Percentiles rank a stretch among this genome's conserved stretches.
Evolutionary conservation across 208 protist species (phyloP).

Genomic region (Endotrypanum monterogeii): DNA sequence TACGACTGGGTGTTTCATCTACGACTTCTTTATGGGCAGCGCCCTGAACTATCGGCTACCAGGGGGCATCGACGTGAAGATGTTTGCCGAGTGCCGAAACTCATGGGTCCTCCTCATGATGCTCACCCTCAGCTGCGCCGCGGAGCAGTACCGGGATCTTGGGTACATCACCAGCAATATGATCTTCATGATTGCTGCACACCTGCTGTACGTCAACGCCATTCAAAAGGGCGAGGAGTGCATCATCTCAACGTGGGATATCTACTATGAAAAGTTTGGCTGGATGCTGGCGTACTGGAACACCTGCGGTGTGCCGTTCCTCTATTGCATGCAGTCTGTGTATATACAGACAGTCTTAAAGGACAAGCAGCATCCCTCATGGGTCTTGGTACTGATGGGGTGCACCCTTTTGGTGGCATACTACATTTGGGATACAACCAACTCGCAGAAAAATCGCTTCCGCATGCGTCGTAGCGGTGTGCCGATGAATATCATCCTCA

Average conservation of each 20-base stretch:
- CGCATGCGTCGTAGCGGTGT: slow-evolving; percentile 84
- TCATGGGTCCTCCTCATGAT: slow-evolving; percentile 95
- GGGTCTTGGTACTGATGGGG: slow-evolving; percentile 77
- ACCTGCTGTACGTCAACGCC: slow-evolving; percentile 94
- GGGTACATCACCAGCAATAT: slow-evolving; percentile 87
- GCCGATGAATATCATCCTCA: slow-evolving; percentile 65
- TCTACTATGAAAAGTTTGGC: slow-evolving; percentile 96
- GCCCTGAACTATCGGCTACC: slow-evolving; percentile 88
- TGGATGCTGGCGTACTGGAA: slow-evolving; percentile 97
- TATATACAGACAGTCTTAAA: slow-evolving; percentile 89
- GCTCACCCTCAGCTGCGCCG: slow-evolving; percentile 85
- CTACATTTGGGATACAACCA: slow-evolving; percentile 94
- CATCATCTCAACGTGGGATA: slow-evolving; percentile 95
- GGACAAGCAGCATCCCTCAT: slow-evolving; percentile 50
- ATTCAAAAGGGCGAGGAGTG: slow-evolving; percentile 95
- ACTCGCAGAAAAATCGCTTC: slow-evolving; percentile 95
- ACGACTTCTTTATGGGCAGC: slow-evolving; percentile 97
- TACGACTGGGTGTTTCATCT: slow-evolving; percentile 91
- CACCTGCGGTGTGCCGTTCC: slow-evolving; percentile 93
- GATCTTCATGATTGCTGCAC: slow-evolving; percentile 93
- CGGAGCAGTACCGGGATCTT: slow-evolving; percentile 84
- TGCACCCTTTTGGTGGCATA: slow-evolving; percentile 76
- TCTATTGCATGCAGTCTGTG: slow-evolving; percentile 93
- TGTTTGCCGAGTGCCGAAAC: slow-evolving; percentile 93
- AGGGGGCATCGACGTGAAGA: slow-evolving; percentile 93